Evolutionary conservation across 345 rosid species (phyloP), one percentile per base, ranked within the genome.

Genomic region (Eucalyptus tenuipes): DNA sequence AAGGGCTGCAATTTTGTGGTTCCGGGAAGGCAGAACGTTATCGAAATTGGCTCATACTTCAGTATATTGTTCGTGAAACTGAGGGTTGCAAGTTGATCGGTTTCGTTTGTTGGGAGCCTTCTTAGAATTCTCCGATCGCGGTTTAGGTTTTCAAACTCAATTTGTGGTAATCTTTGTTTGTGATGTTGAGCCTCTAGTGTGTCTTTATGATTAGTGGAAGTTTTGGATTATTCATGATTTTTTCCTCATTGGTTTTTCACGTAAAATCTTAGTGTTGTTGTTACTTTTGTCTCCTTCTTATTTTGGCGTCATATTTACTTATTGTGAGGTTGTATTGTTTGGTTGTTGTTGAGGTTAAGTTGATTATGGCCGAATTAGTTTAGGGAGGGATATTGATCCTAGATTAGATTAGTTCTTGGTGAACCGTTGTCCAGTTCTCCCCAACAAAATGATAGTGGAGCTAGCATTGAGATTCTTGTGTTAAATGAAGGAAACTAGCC

Each of bases 161-260:
- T 52, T 52, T 52, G 57, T 18, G 4, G 4, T 52, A 52, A 52
- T 52, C 57, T 52, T 18, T 9, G 7, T 52, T 52, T 52, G 22
- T 52, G 57, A 52, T 18, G 2, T 52, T 52, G 57, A 52, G 57
- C 24, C 4, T 18, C 57, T 55, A 22, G 1, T 55, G 1, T 55
- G 20, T 55, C 6, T 55, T 55, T 22, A 22, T 55, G 11, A 55
- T 55, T 55, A 22, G 61, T 55, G 27, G 1, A 55, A 10, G 6
- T 55, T 24, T 24, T 55, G 29, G 13, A 24, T 22, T 22, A 55
- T 55, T 2, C 13, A 1, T 55, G 6, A 24, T 10, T 24, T 55
- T 55, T 55, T 3, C 0, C 13, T 9, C 0, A 22, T 0, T 55
- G 29, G 0, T 29, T 24, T 55, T 55, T 6, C 61, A 55, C 2